Conservation (phyloP, 805 yeast species). For the Wickerhamomyces queroliae region DNA sequence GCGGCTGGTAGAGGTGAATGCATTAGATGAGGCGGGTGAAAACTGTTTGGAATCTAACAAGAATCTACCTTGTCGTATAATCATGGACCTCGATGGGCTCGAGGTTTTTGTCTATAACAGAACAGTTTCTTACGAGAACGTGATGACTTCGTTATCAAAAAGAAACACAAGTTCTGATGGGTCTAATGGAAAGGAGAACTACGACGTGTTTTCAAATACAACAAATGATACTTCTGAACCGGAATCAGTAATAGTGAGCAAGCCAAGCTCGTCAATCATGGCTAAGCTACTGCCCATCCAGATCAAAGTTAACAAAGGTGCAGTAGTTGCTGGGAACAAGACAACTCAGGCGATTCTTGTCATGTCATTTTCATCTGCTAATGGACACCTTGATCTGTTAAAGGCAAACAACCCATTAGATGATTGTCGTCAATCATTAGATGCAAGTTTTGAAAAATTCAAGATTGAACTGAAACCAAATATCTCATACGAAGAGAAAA, state of each 20-base stretch:
- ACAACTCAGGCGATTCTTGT: constrained; percentile 71
- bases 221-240: constrained; percentile 11
- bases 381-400: constrained; percentile 53
- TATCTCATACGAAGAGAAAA: constrained; percentile 47
- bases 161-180: constrained; percentile 3
- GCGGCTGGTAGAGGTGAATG: too few relatives aligned
- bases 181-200: constrained; percentile 5
- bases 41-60: constrained; percentile 33
- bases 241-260: constrained; percentile 1
- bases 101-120: constrained; percentile 84
- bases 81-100: constrained; percentile 62
- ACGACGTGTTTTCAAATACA: constrained; percentile 7
- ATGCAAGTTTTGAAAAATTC: constrained; percentile 43
- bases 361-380: constrained; percentile 47
- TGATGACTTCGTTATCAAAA: constrained; percentile 35
- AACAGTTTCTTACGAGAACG: constrained; percentile 66
- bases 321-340: constrained; percentile 74
- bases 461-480: constrained; percentile 65
- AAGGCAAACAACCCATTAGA: constrained; percentile 49
- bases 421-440: constrained; percentile 40
- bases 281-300: constrained; percentile 55
- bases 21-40: too few relatives aligned
- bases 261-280: constrained; percentile 9
- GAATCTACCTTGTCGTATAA: constrained; percentile 49
- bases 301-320: constrained; percentile 54